Conservation (phyloP, 2,329 filamentous ascomycete genomes). For the Cadophora sp. region DNA sequence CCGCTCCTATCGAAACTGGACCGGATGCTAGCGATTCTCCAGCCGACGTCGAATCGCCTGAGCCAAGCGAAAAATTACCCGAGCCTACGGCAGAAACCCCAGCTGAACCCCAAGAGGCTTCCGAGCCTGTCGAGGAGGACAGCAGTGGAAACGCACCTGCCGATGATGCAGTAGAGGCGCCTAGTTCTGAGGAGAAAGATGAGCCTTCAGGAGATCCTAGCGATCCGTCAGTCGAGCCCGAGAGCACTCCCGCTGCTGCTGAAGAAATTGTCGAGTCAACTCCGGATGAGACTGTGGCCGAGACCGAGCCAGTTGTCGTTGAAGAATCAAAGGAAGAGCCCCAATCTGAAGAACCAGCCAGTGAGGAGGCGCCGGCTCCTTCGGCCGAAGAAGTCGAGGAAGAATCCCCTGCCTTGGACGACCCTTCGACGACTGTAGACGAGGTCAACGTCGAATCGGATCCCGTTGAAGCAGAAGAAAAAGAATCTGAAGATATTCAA, state of each 20-base stretch:
- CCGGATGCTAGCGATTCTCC: neutral
- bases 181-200: neutral
- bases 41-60: neutral
- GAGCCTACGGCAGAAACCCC: neutral
- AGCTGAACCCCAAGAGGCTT: neutral
- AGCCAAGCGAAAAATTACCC: neutral
- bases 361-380: neutral
- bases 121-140: neutral
- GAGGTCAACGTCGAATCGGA: neutral
- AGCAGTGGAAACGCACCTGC: neutral
- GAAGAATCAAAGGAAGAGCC: neutral
- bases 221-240: neutral
- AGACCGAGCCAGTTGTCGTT: conserved; percentile 14
- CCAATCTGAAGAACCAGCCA: neutral
- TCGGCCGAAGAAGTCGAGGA: neutral
- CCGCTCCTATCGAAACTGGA: neutral
- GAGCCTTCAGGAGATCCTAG: neutral
- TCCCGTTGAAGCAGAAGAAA: neutral
- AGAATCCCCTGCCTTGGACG: neutral
- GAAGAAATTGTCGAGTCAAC: conserved; percentile 17
- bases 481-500: neutral
- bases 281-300: conserved; percentile 26
- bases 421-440: neutral
- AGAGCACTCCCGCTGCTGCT: neutral
- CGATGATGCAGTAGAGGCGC: neutral